Base-by-base conservation (phyloP, 495 filamentous ascomycete species). In the Neurospora africana region DNA sequence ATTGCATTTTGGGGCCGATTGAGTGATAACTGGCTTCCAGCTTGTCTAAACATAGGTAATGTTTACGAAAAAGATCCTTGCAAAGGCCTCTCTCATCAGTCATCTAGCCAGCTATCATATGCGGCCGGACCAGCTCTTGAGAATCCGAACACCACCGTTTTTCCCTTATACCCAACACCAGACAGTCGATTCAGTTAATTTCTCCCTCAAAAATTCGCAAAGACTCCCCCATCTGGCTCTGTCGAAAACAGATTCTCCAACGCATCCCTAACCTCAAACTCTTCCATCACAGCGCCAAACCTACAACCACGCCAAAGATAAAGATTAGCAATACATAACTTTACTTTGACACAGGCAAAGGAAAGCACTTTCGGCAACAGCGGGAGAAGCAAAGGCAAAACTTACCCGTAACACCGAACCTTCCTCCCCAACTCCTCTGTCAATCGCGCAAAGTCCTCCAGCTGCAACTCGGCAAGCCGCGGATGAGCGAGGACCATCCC, bases 331-430 rank as follows among this genome's bases (percentile, higher is more conserved):
- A 36, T 36, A 11, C 23, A 19, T 3, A 21, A 23, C 17, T 21
- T 27, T 37, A n/a, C 47, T 27, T 33, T 17, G 38, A 67, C 2
- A 68, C 19, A n/a, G 3, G 9, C 27, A 75, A 58, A 23, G 19
- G 15, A 61, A 30, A 71, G 69, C 27, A 35, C 3, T 27, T 47
- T 19, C 33, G 36, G 23, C n/a, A 47, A 35, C 69, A 58, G 5
- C 36, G 30, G 27, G 27, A 13, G 21, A 44, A 4, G 21, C 33
- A 35, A 67, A 47, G 67, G 61, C 78, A 69, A 78, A 47, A 90
- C 94, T 72, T 87, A 98, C 85, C 95, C 95, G 81, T 98, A 97
- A 81, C 95, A 99, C 71, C 94, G 87, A 70, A 97, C 88, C 80
- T 96, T 98, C 35, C 84, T 86, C 74, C 88, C 85, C 43, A 99